Percentiles rank a stretch among this genome's conserved stretches.
Evolutionary conservation across 2,329 filamentous ascomycete species (phyloP).

Genomic region (Xenosphaeropsis pyriputrescens): DNA sequence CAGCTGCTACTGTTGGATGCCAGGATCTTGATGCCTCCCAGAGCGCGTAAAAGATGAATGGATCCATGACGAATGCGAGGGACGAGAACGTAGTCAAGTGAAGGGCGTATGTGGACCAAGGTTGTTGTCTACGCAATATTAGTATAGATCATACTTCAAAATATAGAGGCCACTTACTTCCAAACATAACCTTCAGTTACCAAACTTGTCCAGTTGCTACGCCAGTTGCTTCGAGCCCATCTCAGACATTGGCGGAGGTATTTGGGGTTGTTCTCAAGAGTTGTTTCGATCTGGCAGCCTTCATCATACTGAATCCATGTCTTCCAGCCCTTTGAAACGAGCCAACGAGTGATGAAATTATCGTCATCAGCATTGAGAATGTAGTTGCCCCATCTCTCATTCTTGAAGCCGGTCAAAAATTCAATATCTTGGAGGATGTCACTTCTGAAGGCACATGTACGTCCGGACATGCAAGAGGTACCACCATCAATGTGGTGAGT

Average conservation of each 20-base stretch:
- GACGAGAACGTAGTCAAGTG: slow-evolving; percentile 88
- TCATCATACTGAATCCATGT: slow-evolving; percentile 90
- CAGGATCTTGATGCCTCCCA: slow-evolving; percentile 53
- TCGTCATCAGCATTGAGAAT: slow-evolving; percentile 94
- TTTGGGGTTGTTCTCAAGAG: slow-evolving; percentile 74
- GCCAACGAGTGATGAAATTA: slow-evolving; percentile 95
- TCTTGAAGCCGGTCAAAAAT: slow-evolving; percentile 80
- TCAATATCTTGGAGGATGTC: slow-evolving; percentile 74
- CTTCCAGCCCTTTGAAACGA: slow-evolving; percentile 84
- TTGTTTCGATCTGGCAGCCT: slow-evolving; percentile 85
- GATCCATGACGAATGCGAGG: slow-evolving; percentile 67
- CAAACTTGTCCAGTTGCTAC: slow-evolving; percentile 88
- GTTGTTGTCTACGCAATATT: slow-evolving; percentile 52
- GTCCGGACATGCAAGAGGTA: slow-evolving; percentile 90
- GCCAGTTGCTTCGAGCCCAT: slow-evolving; percentile 96
- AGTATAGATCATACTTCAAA: not conserved
- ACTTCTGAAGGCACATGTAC: slow-evolving; percentile 83
- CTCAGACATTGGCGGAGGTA: slow-evolving; percentile 88
- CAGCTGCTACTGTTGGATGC: slow-evolving; percentile 34
- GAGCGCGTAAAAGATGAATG: slow-evolving; percentile 53
- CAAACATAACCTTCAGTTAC: slow-evolving; percentile 72
- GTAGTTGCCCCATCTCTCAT: slow-evolving; percentile 78
- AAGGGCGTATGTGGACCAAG: slow-evolving; percentile 86
- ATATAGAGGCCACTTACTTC: slow-evolving; percentile 48
- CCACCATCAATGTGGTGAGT: slow-evolving; percentile 92